A percentile compares a stretch with the other conserved stretches of the same genome.
phyloP scores from a whole-genome alignment of 1,284 basidiomycete genomes.

The Taiwanofungus camphoratus region DNA sequence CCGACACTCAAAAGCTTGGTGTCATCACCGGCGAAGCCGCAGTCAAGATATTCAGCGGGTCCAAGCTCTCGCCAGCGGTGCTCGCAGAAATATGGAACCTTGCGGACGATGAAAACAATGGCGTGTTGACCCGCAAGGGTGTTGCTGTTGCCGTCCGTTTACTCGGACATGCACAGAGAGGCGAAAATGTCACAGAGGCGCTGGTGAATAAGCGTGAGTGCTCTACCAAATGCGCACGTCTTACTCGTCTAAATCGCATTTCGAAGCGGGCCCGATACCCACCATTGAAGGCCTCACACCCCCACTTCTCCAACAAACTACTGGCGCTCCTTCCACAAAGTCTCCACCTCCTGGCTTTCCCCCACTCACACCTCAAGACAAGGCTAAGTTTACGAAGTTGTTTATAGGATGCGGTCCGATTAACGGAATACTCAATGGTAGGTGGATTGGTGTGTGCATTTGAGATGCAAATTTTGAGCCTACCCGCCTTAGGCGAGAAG shows the following conservation, averaged over 20 bases:
- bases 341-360: slow-evolving; percentile 61
- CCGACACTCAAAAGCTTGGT: slow-evolving; percentile 72
- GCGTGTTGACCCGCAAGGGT: slow-evolving; percentile 82
- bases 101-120: slow-evolving; percentile 90
- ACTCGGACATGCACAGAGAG: slow-evolving; percentile 91
- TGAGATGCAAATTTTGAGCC: no score
- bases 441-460: no score
- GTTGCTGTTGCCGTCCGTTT: slow-evolving; percentile 84
- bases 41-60: slow-evolving; percentile 74
- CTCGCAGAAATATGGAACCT: slow-evolving; percentile 94
- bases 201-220: slow-evolving; percentile 63
- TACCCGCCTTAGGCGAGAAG: slow-evolving; percentile 66
- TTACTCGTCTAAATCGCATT: slow-evolving; percentile 7
- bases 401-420: slow-evolving; percentile 72
- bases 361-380: slow-evolving; percentile 72
- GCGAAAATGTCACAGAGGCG: slow-evolving; percentile 61
- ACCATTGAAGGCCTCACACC: slow-evolving; percentile 69
- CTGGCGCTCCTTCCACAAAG: slow-evolving; percentile 51
- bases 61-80: slow-evolving; percentile 68
- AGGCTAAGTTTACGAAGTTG: slow-evolving; percentile 74
- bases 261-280: slow-evolving; percentile 76
- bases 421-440: slow-evolving; percentile 75
- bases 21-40: slow-evolving; percentile 83
- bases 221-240: slow-evolving; percentile 15
- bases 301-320: slow-evolving; percentile 40